phyloP scores from a whole-genome alignment of 2,329 filamentous ascomycete genomes.

The Trichophyton schoenleinii region DNA sequence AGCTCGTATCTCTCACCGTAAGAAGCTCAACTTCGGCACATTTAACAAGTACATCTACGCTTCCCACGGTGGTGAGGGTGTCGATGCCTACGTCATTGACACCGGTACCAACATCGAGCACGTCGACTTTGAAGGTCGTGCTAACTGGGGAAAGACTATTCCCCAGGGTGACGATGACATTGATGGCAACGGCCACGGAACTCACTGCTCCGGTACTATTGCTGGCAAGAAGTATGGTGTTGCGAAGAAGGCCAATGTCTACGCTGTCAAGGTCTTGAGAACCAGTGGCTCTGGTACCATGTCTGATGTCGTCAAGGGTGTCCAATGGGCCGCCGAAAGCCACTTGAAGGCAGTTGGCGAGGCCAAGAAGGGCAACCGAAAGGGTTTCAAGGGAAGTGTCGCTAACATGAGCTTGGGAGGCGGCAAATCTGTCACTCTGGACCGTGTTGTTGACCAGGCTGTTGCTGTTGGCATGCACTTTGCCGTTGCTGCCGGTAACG shows the following conservation, averaged over 20 bases:
- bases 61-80: conserved; percentile 81
- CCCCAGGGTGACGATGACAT: conserved; percentile 69
- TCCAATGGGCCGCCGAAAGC: conserved; percentile 78
- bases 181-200: conserved; percentile 97
- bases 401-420: conserved; percentile 99
- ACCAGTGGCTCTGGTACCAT: conserved; percentile 97
- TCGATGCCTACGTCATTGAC: conserved; percentile 97
- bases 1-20: conserved; percentile 91
- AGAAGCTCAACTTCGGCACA: conserved; percentile 71
- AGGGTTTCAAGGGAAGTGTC: conserved; percentile 97
- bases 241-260: conserved; percentile 94
- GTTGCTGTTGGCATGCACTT: conserved; percentile 91
- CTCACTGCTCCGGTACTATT: conserved; percentile 96
- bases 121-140: conserved; percentile 94
- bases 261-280: conserved; percentile 94
- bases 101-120: conserved; percentile 89
- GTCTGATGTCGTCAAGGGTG: conserved; percentile 97
- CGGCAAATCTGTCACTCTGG: conserved; percentile 87
- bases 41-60: conserved; percentile 99
- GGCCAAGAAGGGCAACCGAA: conserved; percentile 74
- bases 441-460: conserved; percentile 85
- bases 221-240: conserved; percentile 99
- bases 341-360: conserved; percentile 64
- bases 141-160: conserved; percentile 94
- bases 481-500: conserved; percentile 93